Evolutionary conservation across 2,329 filamentous ascomycete species (phyloP).

Genomic region (Pseudocercospora cruenta): DNA sequence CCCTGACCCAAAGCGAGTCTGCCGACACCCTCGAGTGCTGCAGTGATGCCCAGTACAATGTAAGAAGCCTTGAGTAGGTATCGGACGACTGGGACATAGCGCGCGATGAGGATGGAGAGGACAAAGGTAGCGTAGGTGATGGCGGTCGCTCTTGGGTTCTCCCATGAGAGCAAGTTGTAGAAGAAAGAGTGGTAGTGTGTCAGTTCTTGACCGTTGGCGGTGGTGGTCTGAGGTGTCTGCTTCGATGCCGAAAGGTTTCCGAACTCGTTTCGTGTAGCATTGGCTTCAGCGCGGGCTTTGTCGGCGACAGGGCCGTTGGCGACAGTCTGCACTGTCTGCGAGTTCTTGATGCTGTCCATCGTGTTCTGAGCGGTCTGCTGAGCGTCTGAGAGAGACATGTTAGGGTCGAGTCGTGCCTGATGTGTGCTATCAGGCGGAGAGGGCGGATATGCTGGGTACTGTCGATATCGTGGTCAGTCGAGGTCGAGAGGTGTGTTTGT

Average conservation of each 20-base stretch:
- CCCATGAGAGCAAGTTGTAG: constrained; percentile 69
- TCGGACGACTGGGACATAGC: constrained; percentile 65
- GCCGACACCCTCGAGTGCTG: constrained; percentile 60
- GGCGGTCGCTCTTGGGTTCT: constrained; percentile 66
- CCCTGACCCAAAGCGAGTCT: constrained; percentile 61
- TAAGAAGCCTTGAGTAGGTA: constrained; percentile 65
- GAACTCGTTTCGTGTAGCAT: constrained; percentile 61
- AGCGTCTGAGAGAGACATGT: constrained; percentile 46
- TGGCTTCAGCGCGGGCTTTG: constrained; percentile 59
- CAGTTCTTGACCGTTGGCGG: constrained; percentile 64
- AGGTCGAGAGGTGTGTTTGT: neutral
- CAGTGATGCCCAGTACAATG: constrained; percentile 62
- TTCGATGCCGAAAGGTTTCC: constrained; percentile 60
- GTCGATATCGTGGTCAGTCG: constrained; percentile 24
- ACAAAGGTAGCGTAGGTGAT: constrained; percentile 62
- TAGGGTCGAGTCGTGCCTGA: constrained; percentile 19
- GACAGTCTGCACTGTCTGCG: constrained; percentile 55
- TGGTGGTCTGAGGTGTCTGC: constrained; percentile 56
- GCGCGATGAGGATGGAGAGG: constrained; percentile 63
- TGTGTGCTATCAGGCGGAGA: constrained; percentile 15
- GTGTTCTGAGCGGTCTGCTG: constrained; percentile 52
- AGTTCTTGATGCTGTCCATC: constrained; percentile 53
- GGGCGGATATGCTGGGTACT: constrained; percentile 22
- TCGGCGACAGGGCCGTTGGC: constrained; percentile 59
- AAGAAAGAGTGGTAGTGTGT: constrained; percentile 70